Evolutionary conservation across 768 basidiomycete species (phyloP).

Genomic region (Psilocybe azurescens): DNA sequence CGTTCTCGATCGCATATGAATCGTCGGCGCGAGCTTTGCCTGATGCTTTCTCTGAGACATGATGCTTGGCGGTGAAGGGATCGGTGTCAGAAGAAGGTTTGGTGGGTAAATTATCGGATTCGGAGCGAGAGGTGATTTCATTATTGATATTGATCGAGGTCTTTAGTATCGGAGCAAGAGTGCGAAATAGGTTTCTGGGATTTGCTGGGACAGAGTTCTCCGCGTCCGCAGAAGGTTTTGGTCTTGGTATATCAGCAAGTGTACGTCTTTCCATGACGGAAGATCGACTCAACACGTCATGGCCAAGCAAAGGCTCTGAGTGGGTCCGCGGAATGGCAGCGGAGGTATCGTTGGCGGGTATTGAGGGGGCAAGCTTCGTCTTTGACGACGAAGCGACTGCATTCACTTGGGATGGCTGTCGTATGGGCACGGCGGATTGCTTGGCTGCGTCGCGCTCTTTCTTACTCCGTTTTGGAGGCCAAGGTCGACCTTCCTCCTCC

Average conservation of each 20-base stretch:
- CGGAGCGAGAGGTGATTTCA: not conserved
- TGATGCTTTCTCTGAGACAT: not conserved
- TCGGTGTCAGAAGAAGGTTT: slow-evolving; percentile 13
- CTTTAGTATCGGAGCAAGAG: not conserved
- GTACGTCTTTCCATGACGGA: not conserved
- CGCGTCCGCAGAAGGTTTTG: not conserved
- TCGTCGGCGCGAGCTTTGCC: slow-evolving; percentile 16
- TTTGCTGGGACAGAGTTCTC: not conserved
- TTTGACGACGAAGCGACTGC: slow-evolving; percentile 36
- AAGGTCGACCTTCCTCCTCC: slow-evolving; percentile 1
- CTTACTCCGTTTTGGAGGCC: slow-evolving; percentile 33
- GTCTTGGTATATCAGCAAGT: not conserved
- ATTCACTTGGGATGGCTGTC: slow-evolving; percentile 27
- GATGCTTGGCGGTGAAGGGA: slow-evolving; percentile 15
- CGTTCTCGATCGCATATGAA: not conserved
- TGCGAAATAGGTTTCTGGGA: not conserved
- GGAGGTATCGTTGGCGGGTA: not conserved
- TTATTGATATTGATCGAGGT: not conserved
- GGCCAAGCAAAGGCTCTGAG: not conserved
- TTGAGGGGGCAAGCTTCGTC: slow-evolving; percentile 14
- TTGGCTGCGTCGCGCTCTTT: not conserved
- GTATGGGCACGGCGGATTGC: not conserved
- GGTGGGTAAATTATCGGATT: slow-evolving; percentile 1
- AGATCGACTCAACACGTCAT: not conserved
- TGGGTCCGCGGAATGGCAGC: not conserved